Conservation (phyloP, 352 stramenopile genomes). For the Phytophthora citricola region DNA sequence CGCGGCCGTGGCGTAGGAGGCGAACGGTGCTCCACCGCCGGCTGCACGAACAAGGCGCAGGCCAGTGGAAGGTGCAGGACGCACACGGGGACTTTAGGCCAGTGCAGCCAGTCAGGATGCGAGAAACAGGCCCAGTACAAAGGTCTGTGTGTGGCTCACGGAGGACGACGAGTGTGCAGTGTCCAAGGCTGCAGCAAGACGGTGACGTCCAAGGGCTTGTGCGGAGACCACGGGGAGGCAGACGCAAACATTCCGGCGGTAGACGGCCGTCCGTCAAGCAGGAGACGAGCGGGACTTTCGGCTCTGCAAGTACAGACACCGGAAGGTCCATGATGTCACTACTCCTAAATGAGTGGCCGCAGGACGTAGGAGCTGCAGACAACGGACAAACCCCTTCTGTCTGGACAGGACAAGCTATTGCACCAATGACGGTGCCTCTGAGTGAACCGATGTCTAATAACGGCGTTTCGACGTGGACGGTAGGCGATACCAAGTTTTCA, state of each 20-base stretch:
- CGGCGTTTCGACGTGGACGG: not conserved
- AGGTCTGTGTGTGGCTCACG: slow-evolving; percentile 26
- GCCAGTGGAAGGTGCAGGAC: slow-evolving; percentile 16
- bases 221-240: slow-evolving; percentile 26
- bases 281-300: not conserved
- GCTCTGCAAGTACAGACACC: not conserved
- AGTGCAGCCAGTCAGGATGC: slow-evolving; percentile 18
- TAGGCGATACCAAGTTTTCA: slow-evolving; percentile 2
- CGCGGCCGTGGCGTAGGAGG: slow-evolving; percentile 11
- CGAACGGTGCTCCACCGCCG: slow-evolving; percentile 13
- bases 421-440: not conserved
- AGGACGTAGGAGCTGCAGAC: not conserved
- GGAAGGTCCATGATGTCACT: slow-evolving; percentile 30
- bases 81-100: slow-evolving; percentile 20
- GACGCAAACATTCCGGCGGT: not conserved
- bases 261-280: slow-evolving; percentile 1
- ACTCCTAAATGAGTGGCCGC: slow-evolving; percentile 21
- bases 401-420: slow-evolving; percentile 1
- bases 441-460: not conserved
- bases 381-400: not conserved
- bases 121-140: slow-evolving; percentile 30
- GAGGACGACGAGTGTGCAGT: slow-evolving; percentile 18
- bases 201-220: slow-evolving; percentile 29
- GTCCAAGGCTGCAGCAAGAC: slow-evolving; percentile 23
- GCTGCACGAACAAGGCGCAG: slow-evolving; percentile 28